phyloP scores from a whole-genome alignment of 805 yeast genomes.

The Candida nonsorbophila region DNA sequence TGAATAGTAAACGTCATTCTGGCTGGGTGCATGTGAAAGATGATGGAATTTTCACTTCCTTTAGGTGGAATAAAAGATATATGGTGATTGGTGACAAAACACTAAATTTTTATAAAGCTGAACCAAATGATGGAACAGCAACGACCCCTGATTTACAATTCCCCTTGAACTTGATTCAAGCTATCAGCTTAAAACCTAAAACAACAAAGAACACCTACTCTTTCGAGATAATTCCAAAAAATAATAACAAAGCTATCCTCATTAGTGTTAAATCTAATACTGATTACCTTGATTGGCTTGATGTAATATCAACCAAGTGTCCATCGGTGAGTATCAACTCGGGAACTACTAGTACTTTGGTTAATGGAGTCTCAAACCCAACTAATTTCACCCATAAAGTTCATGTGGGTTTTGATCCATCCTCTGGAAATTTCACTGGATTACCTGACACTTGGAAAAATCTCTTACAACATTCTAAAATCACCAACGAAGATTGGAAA shows the following conservation, averaged over 20 bases:
- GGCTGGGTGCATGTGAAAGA: conserved; percentile 95
- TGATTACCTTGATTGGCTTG: conserved; percentile 87
- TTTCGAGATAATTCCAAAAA: conserved; percentile 67
- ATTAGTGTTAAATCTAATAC: conserved; percentile 73
- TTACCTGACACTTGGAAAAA: conserved; percentile 56
- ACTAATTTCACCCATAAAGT: conserved; percentile 93
- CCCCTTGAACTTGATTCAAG: conserved; percentile 32
- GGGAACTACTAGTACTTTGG: conserved; percentile 1
- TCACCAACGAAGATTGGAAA: conserved; percentile 58
- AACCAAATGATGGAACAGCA: conserved; percentile 17
- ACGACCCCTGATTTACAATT: conserved; percentile 29
- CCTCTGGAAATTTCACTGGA: conserved; percentile 54
- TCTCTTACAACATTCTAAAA: conserved; percentile 51
- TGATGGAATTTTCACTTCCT: conserved; percentile 76
- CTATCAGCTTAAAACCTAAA: conserved; percentile 56
- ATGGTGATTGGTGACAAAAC: conserved; percentile 72
- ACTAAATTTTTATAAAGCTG: conserved; percentile 70
- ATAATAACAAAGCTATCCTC: conserved; percentile 53
- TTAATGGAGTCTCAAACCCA: conserved; percentile 73
- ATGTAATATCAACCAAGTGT: conserved; percentile 74
- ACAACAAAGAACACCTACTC: conserved; percentile 44
- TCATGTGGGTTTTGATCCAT: conserved; percentile 82
- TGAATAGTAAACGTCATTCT: conserved; percentile 30
- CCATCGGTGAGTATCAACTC: conserved; percentile 41
- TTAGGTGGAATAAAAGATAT: conserved; percentile 89